Evolutionary conservation across 2,329 filamentous ascomycete species (phyloP), one percentile per base, ranked within the genome.

Genomic region (Hortaea werneckii): DNA sequence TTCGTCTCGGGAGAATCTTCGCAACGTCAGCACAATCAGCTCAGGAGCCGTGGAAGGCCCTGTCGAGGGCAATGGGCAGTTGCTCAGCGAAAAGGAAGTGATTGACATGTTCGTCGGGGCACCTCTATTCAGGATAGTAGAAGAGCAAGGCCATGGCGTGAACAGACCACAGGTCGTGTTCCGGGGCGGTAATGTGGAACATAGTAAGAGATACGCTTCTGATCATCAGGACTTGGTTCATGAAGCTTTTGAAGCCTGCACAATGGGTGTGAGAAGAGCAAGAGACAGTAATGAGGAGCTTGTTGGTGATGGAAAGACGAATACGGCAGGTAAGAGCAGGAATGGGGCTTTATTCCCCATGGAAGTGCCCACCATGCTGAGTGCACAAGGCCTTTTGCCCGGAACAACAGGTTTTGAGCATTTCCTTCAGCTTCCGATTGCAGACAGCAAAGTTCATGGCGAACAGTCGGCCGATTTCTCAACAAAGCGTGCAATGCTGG

Each of bases 281-380:
- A 20, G 20, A 20, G 20, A 20, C 20, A 20, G 20, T 20, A 4
- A 20, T 20, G 20, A 20, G 20, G 20, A 20, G 20, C 7, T 12
- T 13, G 13, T 43, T 11, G 32, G 26, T n/a, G 30, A 27, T 37
- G 29, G 32, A 37, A 26, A 20, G 4, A 11, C 5, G 28, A 10
- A 29, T 29, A 12, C 28, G 34, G 11, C 20, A 27, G 11, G 13
- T 35, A n/a, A 35, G 29, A 4, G 20, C 20, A 20, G 20, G 2
- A 20, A 20, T 20, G 20, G 20, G 20, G 20, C 20, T 20, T 35
- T 35, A n/a, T 35, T 35, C 32, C 41, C 58, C 29, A 30, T 68
- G 42, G 71, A 75, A 52, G 60, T 71, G 1, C 71, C 71, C 0
- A 73, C 70, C 46, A 74, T 74, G 71, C 59, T 72, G 4, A 65